Percentiles rank a stretch among this genome's conserved stretches.
phyloP scores from a whole-genome alignment of 2,329 filamentous ascomycete species.

The Epichloe gansuensis region DNA sequence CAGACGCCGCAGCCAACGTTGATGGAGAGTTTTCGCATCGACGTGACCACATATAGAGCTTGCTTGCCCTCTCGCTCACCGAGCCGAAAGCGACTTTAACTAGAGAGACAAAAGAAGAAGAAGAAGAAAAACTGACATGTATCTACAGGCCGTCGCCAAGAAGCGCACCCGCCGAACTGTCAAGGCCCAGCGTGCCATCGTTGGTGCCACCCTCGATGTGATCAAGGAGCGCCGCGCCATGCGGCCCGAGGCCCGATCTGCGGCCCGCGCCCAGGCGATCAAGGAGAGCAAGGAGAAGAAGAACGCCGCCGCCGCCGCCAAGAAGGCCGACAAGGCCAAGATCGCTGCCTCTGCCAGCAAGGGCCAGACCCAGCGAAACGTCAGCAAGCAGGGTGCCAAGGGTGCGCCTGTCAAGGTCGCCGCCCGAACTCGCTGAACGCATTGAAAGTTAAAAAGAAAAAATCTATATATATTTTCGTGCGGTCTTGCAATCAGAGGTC shows the following conservation, averaged over 20 bases:
- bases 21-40: background rate
- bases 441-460: too few species aligned
- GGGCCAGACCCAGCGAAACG: conserved; percentile 68
- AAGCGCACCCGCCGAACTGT: conserved; percentile 97
- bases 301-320: conserved; percentile 70
- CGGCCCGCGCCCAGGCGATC: conserved; percentile 81
- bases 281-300: conserved; percentile 99
- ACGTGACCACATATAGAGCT: background rate
- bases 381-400: conserved; percentile 96
- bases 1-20: background rate
- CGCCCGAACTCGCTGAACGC: conserved; percentile 64
- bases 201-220: conserved; percentile 97
- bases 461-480: background rate
- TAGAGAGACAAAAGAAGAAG: background rate
- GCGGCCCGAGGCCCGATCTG: conserved; percentile 90
- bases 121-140: conserved; percentile 22
- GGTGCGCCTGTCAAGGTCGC: conserved; percentile 76
- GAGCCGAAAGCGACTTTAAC: background rate
- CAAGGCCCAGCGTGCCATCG: conserved; percentile 98
- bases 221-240: conserved; percentile 97
- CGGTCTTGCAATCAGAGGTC: background rate
- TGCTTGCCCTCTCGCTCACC: background rate
- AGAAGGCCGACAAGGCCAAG: conserved; percentile 99
- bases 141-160: conserved; percentile 90
- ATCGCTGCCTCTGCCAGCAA: conserved; percentile 59